Percentiles rank a stretch among this genome's conserved stretches.
phyloP scores from a whole-genome alignment of 306 rosid genomes.

The Fagus crenata region DNA sequence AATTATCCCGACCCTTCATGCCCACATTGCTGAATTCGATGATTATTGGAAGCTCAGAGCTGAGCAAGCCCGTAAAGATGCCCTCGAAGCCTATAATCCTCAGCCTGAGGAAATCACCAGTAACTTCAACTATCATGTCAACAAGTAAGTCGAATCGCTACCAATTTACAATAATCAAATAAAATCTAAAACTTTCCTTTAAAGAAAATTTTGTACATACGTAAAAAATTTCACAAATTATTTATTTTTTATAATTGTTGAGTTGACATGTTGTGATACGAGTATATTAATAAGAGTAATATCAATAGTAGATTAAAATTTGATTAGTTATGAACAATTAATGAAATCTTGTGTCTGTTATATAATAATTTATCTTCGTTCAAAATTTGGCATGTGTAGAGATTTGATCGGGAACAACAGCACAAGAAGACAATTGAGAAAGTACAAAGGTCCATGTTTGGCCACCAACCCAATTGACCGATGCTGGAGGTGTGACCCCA shows the following conservation, averaged over 20 bases:
- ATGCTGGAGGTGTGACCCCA: conserved; percentile 80
- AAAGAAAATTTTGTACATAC: too few species aligned
- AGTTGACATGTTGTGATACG: neutral
- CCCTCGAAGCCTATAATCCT: conserved; percentile 22
- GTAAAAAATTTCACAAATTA: too few species aligned
- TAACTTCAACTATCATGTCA: conserved; percentile 37
- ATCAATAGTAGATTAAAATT: too few species aligned
- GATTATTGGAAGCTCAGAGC: conserved; percentile 57
- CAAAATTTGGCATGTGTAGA: conserved; percentile 30
- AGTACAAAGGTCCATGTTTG: conserved; percentile 22
- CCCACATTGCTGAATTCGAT: conserved; percentile 32
- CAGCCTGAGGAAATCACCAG: conserved; percentile 47
- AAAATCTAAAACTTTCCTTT: too few species aligned
- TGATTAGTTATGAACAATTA: too few species aligned
- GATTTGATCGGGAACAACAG: conserved; percentile 1
- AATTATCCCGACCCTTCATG: conserved; percentile 29
- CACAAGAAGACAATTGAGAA: conserved; percentile 42
- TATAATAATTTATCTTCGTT: neutral
- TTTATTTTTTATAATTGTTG: neutral
- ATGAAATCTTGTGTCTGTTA: too few species aligned
- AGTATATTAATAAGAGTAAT: too few species aligned
- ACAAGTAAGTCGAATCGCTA: conserved; percentile 34
- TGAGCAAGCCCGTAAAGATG: conserved; percentile 24
- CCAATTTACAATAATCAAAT: neutral
- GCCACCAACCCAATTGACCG: conserved; percentile 78